Percentiles rank a stretch among this genome's conserved stretches.
Evolutionary conservation across 2,329 filamentous ascomycete species (phyloP).

Genomic region (Alternaria arborescens): DNA sequence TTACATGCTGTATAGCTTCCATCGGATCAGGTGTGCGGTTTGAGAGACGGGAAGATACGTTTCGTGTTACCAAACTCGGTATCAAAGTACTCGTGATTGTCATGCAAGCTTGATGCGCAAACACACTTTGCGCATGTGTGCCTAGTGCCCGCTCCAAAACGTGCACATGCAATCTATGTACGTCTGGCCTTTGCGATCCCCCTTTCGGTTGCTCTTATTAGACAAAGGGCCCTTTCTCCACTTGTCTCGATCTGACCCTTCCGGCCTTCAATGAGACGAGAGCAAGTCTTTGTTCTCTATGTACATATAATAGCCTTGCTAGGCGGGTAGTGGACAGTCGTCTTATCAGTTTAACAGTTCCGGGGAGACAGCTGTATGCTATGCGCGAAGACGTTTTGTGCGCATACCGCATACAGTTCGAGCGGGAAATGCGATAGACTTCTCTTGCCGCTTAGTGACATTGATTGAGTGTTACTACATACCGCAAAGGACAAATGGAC

Average conservation of each 20-base stretch:
- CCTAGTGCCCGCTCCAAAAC: neutral
- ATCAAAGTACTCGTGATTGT: slow-evolving; percentile 7
- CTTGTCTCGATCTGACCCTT: neutral
- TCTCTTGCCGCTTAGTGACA: slow-evolving; percentile 12
- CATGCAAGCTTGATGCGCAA: slow-evolving; percentile 11
- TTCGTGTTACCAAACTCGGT: slow-evolving; percentile 7
- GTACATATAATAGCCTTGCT: neutral
- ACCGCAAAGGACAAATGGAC: slow-evolving; percentile 31
- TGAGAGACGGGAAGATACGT: slow-evolving; percentile 7
- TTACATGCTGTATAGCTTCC: neutral
- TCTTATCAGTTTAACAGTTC: neutral
- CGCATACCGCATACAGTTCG: neutral
- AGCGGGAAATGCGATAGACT: neutral
- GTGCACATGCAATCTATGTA: neutral
- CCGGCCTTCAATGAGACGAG: neutral
- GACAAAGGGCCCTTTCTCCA: neutral
- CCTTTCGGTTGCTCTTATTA: neutral
- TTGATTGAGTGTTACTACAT: slow-evolving; percentile 37
- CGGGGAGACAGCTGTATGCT: neutral
- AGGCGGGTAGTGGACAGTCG: neutral
- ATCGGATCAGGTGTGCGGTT: slow-evolving; percentile 1
- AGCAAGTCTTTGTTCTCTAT: neutral
- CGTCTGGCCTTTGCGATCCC: neutral
- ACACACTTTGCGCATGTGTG: neutral
- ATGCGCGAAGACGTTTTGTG: neutral